Evolutionary conservation across 129 eudicot species (phyloP).

Genomic region (Deinandra increscens): DNA sequence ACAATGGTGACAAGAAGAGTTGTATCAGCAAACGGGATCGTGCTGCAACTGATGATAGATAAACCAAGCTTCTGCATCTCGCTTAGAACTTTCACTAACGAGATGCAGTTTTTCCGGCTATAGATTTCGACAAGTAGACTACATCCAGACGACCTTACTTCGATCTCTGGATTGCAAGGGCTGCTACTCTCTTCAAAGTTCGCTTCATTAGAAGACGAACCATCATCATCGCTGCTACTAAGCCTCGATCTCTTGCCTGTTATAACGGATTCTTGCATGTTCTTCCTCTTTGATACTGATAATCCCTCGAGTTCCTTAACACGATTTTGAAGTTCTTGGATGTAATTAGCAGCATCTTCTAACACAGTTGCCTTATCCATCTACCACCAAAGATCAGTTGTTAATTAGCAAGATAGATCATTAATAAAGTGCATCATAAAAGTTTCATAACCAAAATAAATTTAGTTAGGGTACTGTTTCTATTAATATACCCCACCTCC

Average conservation of each 20-base stretch:
- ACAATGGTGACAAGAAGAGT: constrained; percentile 43
- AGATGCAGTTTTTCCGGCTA: constrained; percentile 27
- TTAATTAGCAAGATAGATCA: background rate
- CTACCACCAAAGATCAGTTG: constrained; percentile 31
- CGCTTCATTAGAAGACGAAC: constrained; percentile 36
- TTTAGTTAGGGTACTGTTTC: too few species aligned
- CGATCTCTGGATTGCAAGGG: constrained; percentile 39
- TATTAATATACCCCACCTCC: too few species aligned
- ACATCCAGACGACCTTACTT: constrained; percentile 36
- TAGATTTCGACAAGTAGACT: constrained; percentile 48
- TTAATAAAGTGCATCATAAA: background rate
- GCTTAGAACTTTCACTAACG: constrained; percentile 30
- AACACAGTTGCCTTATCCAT: constrained; percentile 60
- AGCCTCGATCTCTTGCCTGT: constrained; percentile 34
- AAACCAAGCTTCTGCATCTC: constrained; percentile 49
- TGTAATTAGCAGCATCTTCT: constrained; percentile 49
- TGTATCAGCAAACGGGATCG: constrained; percentile 51
- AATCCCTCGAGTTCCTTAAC: constrained; percentile 44
- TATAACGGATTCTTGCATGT: constrained; percentile 26
- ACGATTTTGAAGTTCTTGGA: constrained; percentile 46
- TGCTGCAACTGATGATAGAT: constrained; percentile 39
- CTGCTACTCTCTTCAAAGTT: constrained; percentile 29
- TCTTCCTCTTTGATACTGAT: constrained; percentile 24
- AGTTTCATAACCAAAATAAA: background rate
- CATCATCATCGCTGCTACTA: constrained; percentile 36